Evolutionary conservation across 345 rosid species (phyloP).

Genomic region (Eutrema heterophyllum): DNA sequence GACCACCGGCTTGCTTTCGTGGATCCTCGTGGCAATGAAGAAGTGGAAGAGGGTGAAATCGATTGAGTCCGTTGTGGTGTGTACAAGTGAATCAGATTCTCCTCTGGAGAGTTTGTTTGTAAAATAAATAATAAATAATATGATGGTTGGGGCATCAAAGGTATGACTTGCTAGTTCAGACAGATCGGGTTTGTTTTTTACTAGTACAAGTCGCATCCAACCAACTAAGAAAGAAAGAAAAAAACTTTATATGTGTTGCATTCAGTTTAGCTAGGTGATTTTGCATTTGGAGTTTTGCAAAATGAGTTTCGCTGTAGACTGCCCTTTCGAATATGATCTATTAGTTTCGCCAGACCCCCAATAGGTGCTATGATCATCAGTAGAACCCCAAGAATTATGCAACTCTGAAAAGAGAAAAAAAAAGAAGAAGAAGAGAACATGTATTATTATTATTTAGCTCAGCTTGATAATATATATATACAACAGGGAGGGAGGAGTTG

Average conservation of each 20-base stretch:
- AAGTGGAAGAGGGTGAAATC: conserved; percentile 28
- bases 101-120: not conserved
- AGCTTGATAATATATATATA: too few species aligned
- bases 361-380: conserved; percentile 63
- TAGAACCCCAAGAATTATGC: conserved; percentile 51
- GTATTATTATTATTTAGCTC: too few species aligned
- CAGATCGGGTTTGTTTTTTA: too few species aligned
- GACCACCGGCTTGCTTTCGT: conserved; percentile 20
- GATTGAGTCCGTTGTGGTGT: not conserved
- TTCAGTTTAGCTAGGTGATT: not conserved
- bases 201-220: too few species aligned
- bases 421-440: too few species aligned
- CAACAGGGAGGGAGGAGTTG: not conserved
- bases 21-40: not conserved
- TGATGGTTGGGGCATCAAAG: too few species aligned
- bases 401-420: conserved; percentile 29
- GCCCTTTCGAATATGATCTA: too few species aligned
- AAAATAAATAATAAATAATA: not conserved
- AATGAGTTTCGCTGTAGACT: too few species aligned
- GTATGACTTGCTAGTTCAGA: too few species aligned
- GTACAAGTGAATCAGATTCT: not conserved
- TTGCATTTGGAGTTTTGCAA: not conserved
- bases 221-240: too few species aligned
- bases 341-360: conserved; percentile 49
- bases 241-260: too few species aligned